Evolutionary conservation across 495 filamentous ascomycete species (phyloP), one percentile per base, ranked within the genome.

Genomic region (Antarctomyces pellizariae): DNA sequence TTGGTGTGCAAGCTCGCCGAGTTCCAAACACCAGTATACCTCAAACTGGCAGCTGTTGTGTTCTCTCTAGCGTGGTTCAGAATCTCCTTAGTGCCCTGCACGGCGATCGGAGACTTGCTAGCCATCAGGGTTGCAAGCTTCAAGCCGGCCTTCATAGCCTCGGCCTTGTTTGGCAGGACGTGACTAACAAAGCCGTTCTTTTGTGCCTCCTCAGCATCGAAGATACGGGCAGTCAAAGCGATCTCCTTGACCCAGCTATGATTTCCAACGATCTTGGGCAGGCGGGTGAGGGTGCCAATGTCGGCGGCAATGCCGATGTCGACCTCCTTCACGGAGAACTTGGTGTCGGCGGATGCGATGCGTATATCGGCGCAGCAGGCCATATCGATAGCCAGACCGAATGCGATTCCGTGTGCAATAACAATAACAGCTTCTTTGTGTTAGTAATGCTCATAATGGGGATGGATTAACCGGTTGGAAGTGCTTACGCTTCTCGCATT

Each of bases 251-350:
- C 77, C 82, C 84, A 97, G 6, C 69, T 71, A 30, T 52, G 51
- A 31, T 54, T 69, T 1, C 71, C 71, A 3, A 91, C 79, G 5
- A 74, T 54, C 49, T 89, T 86, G 16, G 86, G 86, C 22, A 97
- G 52, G 2, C 86, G 71, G 12, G 60, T 67, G 20, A 97, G 51
- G 1, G 82, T 92, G 9, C 86, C 86, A 25, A 95, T 69, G 47
- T 97, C 86, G 9, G 86, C 86, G 7, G 86, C 86, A 15, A 97
- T 47, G 1, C 86, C 86, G 18, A 95, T 89, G 43, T 93, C 86
- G 8, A 92, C 79, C 52, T 95, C 89, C 43, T 92, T 92, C 13
- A 95, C 79, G 0, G 68, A 55, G 37, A 93, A 76, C 13, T 52
- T 55, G 1, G 67, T 57, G 25, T 69, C 59, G 8, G 49, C 40